These are phyloP conservation scores for Blastomyces gilchristii DNA, from an alignment of 2,329 filamentous ascomycete genomes.

Conservation along the genomic window DNA sequence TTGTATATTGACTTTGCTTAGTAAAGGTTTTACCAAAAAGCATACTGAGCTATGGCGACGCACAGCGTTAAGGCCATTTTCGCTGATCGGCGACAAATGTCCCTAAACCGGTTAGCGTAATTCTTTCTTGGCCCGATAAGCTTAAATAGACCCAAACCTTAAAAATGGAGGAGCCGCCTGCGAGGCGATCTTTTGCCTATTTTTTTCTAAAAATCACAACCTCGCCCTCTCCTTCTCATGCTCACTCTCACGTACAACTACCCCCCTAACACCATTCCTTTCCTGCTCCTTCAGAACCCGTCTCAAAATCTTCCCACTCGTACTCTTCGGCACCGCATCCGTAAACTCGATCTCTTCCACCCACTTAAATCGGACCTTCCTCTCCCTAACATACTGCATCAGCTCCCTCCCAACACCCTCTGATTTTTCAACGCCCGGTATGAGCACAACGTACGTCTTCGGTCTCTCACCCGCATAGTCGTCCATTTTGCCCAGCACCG, in stretches of 20 bases:
- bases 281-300: constrained; percentile 44
- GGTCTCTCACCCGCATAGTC: constrained; percentile 9
- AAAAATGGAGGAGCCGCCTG: too few relatives aligned
- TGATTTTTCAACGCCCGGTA: constrained; percentile 2
- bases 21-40: too few relatives aligned
- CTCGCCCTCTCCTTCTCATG: constrained; percentile 5
- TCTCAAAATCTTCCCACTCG: constrained; percentile 59
- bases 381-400: constrained; percentile 5
- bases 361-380: constrained; percentile 8
- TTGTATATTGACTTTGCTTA: too few relatives aligned
- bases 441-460: constrained; percentile 6
- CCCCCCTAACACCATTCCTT: constrained; percentile 18
- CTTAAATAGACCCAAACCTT: too few relatives aligned
- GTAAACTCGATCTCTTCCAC: constrained; percentile 7
- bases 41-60: too few relatives aligned
- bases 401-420: not conserved
- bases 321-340: constrained; percentile 50
- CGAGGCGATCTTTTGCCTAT: too few relatives aligned
- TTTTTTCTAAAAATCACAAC: not conserved
- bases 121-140: too few relatives aligned
- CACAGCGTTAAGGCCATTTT: too few relatives aligned
- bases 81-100: too few relatives aligned
- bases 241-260: constrained; percentile 5
- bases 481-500: constrained; percentile 37
- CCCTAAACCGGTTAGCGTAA: too few relatives aligned